These are phyloP conservation scores for Cyberlindnera suaveolens DNA, from an alignment of 805 yeast genomes.

Conservation along the genomic window DNA sequence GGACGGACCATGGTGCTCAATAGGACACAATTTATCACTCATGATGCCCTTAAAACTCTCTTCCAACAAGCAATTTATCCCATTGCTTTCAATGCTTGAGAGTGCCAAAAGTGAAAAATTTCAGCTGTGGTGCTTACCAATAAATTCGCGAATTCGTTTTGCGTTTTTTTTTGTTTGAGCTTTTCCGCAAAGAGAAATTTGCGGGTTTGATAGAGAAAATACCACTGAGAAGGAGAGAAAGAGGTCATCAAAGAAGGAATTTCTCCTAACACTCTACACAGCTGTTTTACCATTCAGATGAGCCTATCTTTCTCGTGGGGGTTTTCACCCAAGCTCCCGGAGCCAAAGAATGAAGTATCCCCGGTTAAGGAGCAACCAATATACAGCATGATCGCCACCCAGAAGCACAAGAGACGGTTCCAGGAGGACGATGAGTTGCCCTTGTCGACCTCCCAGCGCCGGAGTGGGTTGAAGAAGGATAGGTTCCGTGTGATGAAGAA, in stretches of 20 bases:
- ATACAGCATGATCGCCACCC: neutral
- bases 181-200: neutral
- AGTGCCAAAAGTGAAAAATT: too few species aligned
- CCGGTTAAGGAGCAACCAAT: neutral
- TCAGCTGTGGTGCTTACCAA: too few species aligned
- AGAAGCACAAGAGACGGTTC: constrained; percentile 6
- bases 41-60: neutral
- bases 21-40: neutral
- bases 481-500: constrained; percentile 1
- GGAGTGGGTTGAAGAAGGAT: neutral
- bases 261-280: too few species aligned
- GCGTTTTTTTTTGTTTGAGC: neutral
- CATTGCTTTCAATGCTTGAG: neutral
- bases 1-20: constrained; percentile 16
- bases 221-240: too few species aligned
- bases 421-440: constrained; percentile 1
- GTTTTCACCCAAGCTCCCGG: constrained; percentile 16
- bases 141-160: neutral
- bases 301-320: constrained; percentile 21
- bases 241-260: too few species aligned
- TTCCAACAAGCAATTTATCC: neutral
- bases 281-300: neutral
- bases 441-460: constrained; percentile 3
- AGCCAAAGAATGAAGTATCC: neutral
- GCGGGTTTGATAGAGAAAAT: too few species aligned